Percentiles rank a stretch among this genome's conserved stretches.
These are phyloP conservation scores for Thamnidium elegans DNA, from an alignment of 192 early-diverging fungal species.

Conservation along the genomic window DNA sequence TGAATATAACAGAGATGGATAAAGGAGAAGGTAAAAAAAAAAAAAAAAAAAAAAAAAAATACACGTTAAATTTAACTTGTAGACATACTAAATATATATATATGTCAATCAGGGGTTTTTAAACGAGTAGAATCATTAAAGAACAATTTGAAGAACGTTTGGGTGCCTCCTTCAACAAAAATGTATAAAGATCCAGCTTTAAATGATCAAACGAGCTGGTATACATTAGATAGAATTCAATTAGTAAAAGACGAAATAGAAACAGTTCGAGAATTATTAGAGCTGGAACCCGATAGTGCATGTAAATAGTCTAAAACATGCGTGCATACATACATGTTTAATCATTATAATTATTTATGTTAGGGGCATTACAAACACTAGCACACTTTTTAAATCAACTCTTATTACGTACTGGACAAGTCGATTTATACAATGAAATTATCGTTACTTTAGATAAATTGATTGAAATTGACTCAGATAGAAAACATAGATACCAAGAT, in stretches of 20 bases:
- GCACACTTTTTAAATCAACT: slow-evolving; percentile 49
- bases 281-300: slow-evolving; percentile 80
- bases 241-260: slow-evolving; percentile 59
- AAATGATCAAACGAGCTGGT: slow-evolving; percentile 25
- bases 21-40: background rate
- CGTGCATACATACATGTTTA: background rate
- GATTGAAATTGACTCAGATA: slow-evolving; percentile 50
- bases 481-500: slow-evolving; percentile 56
- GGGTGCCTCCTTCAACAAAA: background rate
- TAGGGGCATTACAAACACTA: slow-evolving; percentile 61
- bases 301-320: slow-evolving; percentile 46
- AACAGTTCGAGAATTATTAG: slow-evolving; percentile 63
- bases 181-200: slow-evolving; percentile 10
- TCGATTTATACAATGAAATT: slow-evolving; percentile 28
- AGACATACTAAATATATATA: no score
- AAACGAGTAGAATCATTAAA: no score
- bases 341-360: background rate
- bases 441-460: slow-evolving; percentile 49
- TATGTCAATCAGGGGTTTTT: no score
- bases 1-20: background rate
- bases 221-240: slow-evolving; percentile 33
- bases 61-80: no score
- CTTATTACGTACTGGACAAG: slow-evolving; percentile 28
- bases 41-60: background rate
- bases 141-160: background rate